phyloP scores from a whole-genome alignment of 768 basidiomycete genomes.

The Suillus subalutaceus region DNA sequence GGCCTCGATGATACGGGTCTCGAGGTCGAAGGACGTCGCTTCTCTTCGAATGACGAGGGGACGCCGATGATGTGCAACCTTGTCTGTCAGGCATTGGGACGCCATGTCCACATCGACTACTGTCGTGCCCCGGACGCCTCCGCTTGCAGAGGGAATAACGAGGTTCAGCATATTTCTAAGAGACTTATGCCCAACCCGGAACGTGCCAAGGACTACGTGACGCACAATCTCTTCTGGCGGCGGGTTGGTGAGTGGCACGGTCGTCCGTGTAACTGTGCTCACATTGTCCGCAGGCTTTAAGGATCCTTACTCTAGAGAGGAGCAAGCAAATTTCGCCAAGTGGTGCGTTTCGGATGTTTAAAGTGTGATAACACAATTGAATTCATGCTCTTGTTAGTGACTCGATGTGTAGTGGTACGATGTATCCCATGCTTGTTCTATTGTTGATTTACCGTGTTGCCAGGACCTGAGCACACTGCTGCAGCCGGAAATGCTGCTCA shows the following conservation, averaged over 20 bases:
- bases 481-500: conserved; percentile 40
- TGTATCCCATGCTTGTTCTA: background rate
- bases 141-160: conserved; percentile 42
- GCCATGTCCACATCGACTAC: conserved; percentile 60
- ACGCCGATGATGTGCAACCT: conserved; percentile 63
- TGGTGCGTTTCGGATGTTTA: background rate
- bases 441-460: background rate
- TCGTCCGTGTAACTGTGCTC: background rate
- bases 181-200: conserved; percentile 49
- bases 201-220: conserved; percentile 53
- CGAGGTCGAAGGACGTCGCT: conserved; percentile 59
- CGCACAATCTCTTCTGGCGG: conserved; percentile 58
- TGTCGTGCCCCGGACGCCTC: conserved; percentile 46
- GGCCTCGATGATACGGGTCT: conserved; percentile 49
- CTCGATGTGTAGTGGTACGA: conserved; percentile 50
- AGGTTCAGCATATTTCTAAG: conserved; percentile 48
- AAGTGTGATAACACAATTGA: background rate
- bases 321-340: conserved; percentile 48
- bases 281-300: conserved; percentile 49
- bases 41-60: conserved; percentile 37
- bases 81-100: conserved; percentile 54
- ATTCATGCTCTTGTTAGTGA: conserved; percentile 37
- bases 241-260: conserved; percentile 48
- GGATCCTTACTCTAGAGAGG: conserved; percentile 63
- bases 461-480: conserved; percentile 54